phyloP scores from a whole-genome alignment of 1,284 basidiomycete species.

The Hypsizygus ulmarius region DNA sequence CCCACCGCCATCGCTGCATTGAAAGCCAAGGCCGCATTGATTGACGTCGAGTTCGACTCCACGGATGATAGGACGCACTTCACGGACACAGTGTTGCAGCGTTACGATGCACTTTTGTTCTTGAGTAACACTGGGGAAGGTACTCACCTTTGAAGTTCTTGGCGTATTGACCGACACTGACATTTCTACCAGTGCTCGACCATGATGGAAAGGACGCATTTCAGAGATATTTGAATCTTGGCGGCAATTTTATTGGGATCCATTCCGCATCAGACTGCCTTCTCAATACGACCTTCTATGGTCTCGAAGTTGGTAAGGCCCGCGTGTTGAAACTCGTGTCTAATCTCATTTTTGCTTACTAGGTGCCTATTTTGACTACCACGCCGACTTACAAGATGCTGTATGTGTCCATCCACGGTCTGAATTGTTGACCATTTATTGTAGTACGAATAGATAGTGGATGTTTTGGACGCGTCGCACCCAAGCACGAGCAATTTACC shows the following conservation, averaged over 20 bases:
- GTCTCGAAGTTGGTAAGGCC: slow-evolving; percentile 34
- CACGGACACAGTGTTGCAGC: slow-evolving; percentile 49
- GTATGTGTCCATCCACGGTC: slow-evolving; percentile 31
- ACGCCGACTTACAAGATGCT: slow-evolving; percentile 63
- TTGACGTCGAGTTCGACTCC: slow-evolving; percentile 57
- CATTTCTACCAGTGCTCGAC: slow-evolving; percentile 48
- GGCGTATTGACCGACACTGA: background rate
- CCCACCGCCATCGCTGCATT: slow-evolving; percentile 56
- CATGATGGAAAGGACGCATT: slow-evolving; percentile 58
- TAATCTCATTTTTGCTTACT: slow-evolving; percentile 2
- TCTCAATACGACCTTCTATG: slow-evolving; percentile 65
- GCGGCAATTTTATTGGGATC: slow-evolving; percentile 68
- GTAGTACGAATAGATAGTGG: slow-evolving; percentile 48
- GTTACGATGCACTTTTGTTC: slow-evolving; percentile 71
- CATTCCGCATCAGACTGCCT: slow-evolving; percentile 73
- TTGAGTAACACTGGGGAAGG: slow-evolving; percentile 71
- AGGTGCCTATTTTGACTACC: slow-evolving; percentile 76
- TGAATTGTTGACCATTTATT: background rate
- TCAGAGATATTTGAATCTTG: slow-evolving; percentile 61
- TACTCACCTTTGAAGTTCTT: slow-evolving; percentile 14
- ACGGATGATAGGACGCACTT: slow-evolving; percentile 66
- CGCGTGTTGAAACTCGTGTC: background rate
- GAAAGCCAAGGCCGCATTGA: slow-evolving; percentile 30
- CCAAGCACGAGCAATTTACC: slow-evolving; percentile 68
- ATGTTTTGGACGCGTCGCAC: slow-evolving; percentile 59